Evolutionary conservation across 345 rosid genomes (phyloP).

Genomic region (Gossypium rotundifolium): DNA sequence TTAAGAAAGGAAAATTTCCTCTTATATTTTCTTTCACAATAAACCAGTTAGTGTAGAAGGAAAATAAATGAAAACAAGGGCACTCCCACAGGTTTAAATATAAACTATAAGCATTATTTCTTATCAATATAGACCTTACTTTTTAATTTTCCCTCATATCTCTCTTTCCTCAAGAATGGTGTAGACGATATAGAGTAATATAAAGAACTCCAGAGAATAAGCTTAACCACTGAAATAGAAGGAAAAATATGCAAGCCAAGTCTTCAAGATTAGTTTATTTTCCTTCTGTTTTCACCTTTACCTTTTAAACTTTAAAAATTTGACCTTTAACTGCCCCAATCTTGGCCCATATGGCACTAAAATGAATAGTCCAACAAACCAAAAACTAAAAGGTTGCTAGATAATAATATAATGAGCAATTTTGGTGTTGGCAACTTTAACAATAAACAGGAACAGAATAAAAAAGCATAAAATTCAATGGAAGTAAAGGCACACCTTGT

Average conservation of each 20-base stretch:
- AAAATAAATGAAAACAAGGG: not conserved
- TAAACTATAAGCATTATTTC: not conserved
- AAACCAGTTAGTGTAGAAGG: not conserved
- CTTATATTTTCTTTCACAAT: not conserved
- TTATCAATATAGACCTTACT: not conserved
- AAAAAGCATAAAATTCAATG: not conserved
- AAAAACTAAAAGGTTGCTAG: not conserved
- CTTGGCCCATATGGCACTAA: not conserved
- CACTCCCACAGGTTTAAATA: not conserved
- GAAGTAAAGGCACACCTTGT: slow-evolving; percentile 47
- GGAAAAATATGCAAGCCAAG: not conserved
- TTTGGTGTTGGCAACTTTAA: not conserved
- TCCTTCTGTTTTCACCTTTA: not conserved
- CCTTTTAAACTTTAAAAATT: not conserved
- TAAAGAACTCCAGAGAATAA: not conserved
- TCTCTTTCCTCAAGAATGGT: not conserved
- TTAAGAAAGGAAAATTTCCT: not conserved
- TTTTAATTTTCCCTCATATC: not conserved
- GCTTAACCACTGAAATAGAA: not conserved
- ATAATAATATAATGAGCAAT: not conserved
- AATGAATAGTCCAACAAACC: not conserved
- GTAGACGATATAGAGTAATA: not conserved
- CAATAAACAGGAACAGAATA: not conserved
- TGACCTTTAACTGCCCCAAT: not conserved
- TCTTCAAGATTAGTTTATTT: not conserved